Conservation (phyloP, 805 yeast species). For the Metschnikowia cubensis region DNA sequence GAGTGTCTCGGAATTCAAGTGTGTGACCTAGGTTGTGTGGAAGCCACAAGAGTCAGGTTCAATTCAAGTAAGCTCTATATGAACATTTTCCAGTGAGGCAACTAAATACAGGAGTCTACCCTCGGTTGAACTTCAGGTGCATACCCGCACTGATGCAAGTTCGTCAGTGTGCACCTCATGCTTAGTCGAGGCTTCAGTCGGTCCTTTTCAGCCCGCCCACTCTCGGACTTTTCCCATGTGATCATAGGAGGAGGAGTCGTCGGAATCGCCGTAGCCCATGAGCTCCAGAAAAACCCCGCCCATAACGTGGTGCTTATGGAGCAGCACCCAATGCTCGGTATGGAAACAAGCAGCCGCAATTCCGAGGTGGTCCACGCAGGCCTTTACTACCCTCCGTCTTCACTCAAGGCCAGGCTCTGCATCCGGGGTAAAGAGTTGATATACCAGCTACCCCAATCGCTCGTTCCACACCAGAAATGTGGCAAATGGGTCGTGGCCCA, state of each 20-base stretch:
- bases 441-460: conserved; percentile 41
- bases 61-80: too few species aligned
- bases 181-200: conserved; percentile 2
- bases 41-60: too few species aligned
- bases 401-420: conserved; percentile 67
- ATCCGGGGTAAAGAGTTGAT: conserved; percentile 68
- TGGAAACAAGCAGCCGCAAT: conserved; percentile 84
- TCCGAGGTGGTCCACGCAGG: conserved; percentile 95
- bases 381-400: conserved; percentile 66
- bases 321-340: conserved; percentile 60
- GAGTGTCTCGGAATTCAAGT: too few species aligned
- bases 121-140: too few species aligned
- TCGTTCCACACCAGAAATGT: conserved; percentile 53
- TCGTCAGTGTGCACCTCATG: conserved; percentile 2
- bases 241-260: conserved; percentile 84
- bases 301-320: conserved; percentile 65
- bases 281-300: conserved; percentile 44
- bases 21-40: too few species aligned
- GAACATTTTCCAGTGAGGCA: too few species aligned
- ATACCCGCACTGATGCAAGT: background rate
- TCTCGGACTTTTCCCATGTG: conserved; percentile 61
- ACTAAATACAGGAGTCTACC: too few species aligned
- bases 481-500: conserved; percentile 92
- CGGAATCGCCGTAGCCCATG: conserved; percentile 77
- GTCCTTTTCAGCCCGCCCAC: background rate